A percentile compares a stretch with the other conserved stretches of the same genome.
These are phyloP conservation scores for Pyrenophora graminea DNA, from an alignment of 2,329 filamentous ascomycete species.

Conservation along the genomic window DNA sequence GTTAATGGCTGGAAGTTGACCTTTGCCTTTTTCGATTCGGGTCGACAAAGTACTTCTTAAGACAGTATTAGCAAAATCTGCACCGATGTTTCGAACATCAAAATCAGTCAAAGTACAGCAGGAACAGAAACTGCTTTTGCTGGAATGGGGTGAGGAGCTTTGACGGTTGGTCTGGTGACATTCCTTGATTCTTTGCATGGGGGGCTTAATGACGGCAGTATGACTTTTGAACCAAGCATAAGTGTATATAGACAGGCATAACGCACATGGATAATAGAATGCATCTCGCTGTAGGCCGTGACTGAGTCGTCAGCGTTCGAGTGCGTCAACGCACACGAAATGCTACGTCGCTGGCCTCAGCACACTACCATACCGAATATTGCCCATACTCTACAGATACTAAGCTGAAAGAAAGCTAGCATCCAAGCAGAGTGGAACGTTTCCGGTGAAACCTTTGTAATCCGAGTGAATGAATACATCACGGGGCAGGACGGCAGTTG, in stretches of 20 bases:
- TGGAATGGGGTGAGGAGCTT: conserved; percentile 17
- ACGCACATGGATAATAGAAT: conserved; percentile 1
- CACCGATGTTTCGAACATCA: conserved; percentile 13
- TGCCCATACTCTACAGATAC: conserved; percentile 6
- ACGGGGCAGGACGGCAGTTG: conserved; percentile 17
- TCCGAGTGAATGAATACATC: conserved; percentile 12
- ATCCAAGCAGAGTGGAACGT: neutral
- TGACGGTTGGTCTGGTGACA: conserved; percentile 16
- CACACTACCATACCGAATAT: conserved; percentile 5
- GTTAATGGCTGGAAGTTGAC: conserved; percentile 20
- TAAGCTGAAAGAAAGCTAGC: neutral
- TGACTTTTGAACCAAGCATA: conserved; percentile 1
- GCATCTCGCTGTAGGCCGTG: neutral
- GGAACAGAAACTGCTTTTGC: conserved; percentile 15
- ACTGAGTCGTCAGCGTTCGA: neutral
- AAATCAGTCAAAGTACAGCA: conserved; percentile 17
- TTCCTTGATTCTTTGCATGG: neutral
- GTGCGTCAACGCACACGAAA: conserved; percentile 16
- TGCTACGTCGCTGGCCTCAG: neutral
- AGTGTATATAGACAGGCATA: conserved; percentile 3
- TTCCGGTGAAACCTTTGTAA: neutral
- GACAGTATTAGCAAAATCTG: conserved; percentile 16
- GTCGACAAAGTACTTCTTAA: conserved; percentile 5
- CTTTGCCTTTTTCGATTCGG: conserved; percentile 33
- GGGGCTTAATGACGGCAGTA: neutral